phyloP scores from a whole-genome alignment of 208 protist species.

The Trypanosoma brucei region DNA sequence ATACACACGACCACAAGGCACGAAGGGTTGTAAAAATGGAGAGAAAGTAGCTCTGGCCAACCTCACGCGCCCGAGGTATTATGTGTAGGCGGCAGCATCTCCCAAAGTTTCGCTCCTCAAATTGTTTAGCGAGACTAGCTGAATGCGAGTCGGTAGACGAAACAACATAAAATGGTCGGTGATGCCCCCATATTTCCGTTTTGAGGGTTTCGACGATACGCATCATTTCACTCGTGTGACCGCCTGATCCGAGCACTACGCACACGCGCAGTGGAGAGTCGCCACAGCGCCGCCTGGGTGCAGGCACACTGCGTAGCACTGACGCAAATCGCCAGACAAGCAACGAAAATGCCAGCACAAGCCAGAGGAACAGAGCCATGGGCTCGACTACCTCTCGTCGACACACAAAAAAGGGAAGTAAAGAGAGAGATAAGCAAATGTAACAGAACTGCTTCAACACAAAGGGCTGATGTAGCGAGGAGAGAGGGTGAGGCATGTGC shows the following conservation, averaged over 20 bases:
- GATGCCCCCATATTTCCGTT: conserved; percentile 30
- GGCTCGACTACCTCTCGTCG: background rate
- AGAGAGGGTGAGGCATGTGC: no score
- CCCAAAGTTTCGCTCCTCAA: conserved; percentile 43
- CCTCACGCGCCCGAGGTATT: conserved; percentile 87
- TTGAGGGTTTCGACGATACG: conserved; percentile 48
- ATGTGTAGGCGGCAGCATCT: conserved; percentile 36
- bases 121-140: conserved; percentile 33
- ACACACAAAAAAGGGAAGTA: background rate
- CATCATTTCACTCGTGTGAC: conserved; percentile 92
- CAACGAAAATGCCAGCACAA: conserved; percentile 1
- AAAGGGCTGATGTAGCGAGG: no score
- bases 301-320: conserved; percentile 3
- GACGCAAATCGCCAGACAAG: conserved; percentile 17
- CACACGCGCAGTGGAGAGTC: conserved; percentile 39
- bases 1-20: conserved; percentile 24
- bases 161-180: conserved; percentile 59
- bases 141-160: conserved; percentile 80
- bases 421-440: background rate
- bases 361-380: background rate
- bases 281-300: background rate
- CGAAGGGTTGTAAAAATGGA: conserved; percentile 71
- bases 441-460: no score
- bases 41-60: conserved; percentile 85
- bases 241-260: conserved; percentile 87